Evolutionary conservation across 2,329 filamentous ascomycete species (phyloP).

Genomic region (Penicillium sp.): DNA sequence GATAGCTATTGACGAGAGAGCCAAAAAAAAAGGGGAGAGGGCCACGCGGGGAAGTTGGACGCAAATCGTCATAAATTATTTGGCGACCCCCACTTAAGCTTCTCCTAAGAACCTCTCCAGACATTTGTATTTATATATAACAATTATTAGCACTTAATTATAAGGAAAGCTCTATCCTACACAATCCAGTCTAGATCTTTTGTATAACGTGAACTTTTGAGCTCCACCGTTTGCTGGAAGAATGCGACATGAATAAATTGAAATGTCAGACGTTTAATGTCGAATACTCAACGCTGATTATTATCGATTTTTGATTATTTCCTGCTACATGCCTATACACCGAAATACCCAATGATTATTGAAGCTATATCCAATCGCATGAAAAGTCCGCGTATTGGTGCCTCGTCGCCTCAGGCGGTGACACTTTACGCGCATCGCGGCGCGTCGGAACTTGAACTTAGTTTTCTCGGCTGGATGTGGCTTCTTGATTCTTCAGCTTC

Average conservation of each 20-base stretch:
- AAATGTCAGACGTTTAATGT: background rate
- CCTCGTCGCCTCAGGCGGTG: conserved; percentile 28
- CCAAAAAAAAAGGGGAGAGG: background rate
- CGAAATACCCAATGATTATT: background rate
- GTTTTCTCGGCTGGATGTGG: conserved; percentile 18
- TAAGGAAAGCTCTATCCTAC: too few species aligned
- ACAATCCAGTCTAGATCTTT: background rate
- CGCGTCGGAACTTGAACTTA: conserved; percentile 18
- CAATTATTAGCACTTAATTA: background rate
- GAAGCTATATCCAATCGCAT: background rate
- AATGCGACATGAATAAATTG: background rate
- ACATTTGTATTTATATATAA: background rate
- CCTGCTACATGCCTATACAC: background rate
- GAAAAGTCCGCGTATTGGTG: background rate
- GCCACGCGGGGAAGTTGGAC: conserved; percentile 14
- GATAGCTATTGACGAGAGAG: background rate
- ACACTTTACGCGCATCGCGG: conserved; percentile 39
- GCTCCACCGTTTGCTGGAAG: background rate
- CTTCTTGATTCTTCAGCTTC: conserved; percentile 4
- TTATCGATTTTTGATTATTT: background rate
- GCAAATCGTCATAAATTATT: conserved; percentile 11
- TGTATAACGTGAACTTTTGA: background rate
- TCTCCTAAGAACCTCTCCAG: background rate
- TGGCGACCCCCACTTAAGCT: conserved; percentile 8
- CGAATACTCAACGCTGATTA: background rate